These are phyloP conservation scores for Cystobasidium pallidum DNA, from an alignment of 1,284 basidiomycete species.

Conservation along the genomic window DNA sequence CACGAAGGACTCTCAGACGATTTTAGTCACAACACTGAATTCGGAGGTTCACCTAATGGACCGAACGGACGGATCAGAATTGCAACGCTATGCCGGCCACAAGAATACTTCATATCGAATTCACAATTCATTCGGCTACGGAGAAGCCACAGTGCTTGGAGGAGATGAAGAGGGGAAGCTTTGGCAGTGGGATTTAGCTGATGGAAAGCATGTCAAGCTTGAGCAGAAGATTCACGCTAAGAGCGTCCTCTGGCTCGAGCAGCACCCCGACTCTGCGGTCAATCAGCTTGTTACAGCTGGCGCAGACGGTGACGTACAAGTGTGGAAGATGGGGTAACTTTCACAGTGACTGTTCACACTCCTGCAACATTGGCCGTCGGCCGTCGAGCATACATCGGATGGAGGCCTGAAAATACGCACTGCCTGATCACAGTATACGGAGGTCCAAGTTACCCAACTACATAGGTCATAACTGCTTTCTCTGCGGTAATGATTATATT, in stretches of 20 bases:
- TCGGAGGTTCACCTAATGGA: constrained; percentile 86
- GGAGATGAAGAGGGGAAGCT: constrained; percentile 88
- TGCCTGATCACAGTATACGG: too few relatives aligned
- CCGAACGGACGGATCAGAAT: constrained; percentile 73
- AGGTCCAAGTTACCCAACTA: too few relatives aligned
- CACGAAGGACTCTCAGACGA: constrained; percentile 71
- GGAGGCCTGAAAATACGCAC: too few relatives aligned
- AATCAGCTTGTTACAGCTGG: constrained; percentile 40
- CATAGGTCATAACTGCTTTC: too few relatives aligned
- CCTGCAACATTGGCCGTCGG: background rate
- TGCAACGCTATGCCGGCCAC: constrained; percentile 85
- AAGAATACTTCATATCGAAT: constrained; percentile 73
- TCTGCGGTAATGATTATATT: too few relatives aligned
- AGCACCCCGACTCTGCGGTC: constrained; percentile 65
- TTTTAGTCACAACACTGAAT: constrained; percentile 81
- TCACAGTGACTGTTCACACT: background rate
- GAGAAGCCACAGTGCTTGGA: constrained; percentile 76
- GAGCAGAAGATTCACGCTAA: constrained; percentile 59
- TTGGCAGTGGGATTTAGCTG: constrained; percentile 90
- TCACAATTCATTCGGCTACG: constrained; percentile 78
- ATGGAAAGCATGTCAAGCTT: constrained; percentile 63
- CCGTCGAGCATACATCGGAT: too few relatives aligned
- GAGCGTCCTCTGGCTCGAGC: constrained; percentile 86
- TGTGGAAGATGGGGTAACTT: constrained; percentile 62
- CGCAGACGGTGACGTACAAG: constrained; percentile 72